Evolutionary conservation across 1,139 yeast species (phyloP), one percentile per base, ranked within the genome.

Genomic region (Ogataea hybrid): DNA sequence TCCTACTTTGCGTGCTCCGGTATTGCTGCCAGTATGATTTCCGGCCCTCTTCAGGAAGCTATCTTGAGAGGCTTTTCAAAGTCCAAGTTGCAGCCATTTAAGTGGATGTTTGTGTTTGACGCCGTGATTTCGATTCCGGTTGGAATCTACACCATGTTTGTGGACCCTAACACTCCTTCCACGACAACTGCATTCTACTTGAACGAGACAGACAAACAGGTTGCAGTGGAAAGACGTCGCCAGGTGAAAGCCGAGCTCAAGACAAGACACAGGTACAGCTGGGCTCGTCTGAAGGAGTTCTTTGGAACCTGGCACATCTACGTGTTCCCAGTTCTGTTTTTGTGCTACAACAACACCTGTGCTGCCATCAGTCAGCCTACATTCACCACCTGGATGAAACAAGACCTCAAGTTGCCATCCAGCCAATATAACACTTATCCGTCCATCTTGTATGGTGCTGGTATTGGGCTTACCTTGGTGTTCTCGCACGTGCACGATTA

Each of bases 71-170:
- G 46, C 10, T 52, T 52, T 32, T 29, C 39, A 3, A 8, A 42
- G 28, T 59, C 64, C 38, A 82, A 83, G 1, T 63, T 78, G 35
- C 70, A 64, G 28, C 79, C 86, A 5, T 82, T 87, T 85, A 73
- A 80, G 61, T 81, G 88, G 87, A 76, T 80, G 62, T 82, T 79
- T 56, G 73, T 82, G 42, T 70, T 82, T 47, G 87, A 82, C 58
- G 84, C 83, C 10, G 61, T 78, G 35, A 69, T 81, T 32, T 76
- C 87, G 3, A 52, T 81, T 22, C 74, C 68, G 2, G 77, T 83
- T 42, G 89, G 85, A 10, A 25, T 81, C 22, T 59, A 80, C 47
- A 88, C 87, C 0, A 68, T 79, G 52, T 75, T 75, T 56, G 56
- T 72, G 53, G 65, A 81, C 49, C 90, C 90, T 6, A 88, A 86